phyloP scores from a whole-genome alignment of 805 yeast genomes.

The Ascoidea asiatica region DNA sequence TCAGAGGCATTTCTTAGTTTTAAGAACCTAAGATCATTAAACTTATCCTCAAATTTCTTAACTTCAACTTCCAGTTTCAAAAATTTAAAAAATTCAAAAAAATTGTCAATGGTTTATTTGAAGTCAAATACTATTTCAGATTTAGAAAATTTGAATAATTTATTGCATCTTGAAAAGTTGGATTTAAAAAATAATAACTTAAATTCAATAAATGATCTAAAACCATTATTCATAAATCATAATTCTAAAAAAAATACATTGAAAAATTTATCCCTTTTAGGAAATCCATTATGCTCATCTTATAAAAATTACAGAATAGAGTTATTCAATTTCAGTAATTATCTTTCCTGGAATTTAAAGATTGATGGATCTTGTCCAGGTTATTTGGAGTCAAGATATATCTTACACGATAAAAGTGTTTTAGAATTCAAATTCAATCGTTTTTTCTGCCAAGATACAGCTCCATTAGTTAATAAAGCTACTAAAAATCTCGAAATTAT shows the following conservation, averaged over 20 bases:
- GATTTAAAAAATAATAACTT: conserved; percentile 39
- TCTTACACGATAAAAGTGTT: conserved; percentile 31
- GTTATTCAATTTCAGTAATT: conserved; percentile 41
- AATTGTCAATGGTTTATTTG: conserved; percentile 33
- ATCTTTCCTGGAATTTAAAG: conserved; percentile 30
- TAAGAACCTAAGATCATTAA: conserved; percentile 33
- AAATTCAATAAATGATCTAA: conserved; percentile 22
- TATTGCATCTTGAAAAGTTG: conserved; percentile 30
- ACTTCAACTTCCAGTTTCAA: conserved; percentile 15
- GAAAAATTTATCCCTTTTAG: conserved; percentile 18
- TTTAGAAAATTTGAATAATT: conserved; percentile 31
- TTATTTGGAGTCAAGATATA: conserved; percentile 41
- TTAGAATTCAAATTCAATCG: conserved; percentile 30
- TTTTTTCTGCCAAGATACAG: conserved; percentile 18
- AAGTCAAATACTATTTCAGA: conserved; percentile 31
- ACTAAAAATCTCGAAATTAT: too few species aligned
- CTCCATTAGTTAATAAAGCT: background rate
- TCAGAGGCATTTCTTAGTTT: conserved; percentile 43
- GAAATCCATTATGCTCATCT: conserved; percentile 25
- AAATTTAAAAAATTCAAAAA: conserved; percentile 24
- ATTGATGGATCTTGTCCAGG: conserved; percentile 53
- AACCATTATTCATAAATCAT: conserved; percentile 23
- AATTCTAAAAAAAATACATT: conserved; percentile 14
- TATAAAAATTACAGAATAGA: conserved; percentile 38
- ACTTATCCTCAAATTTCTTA: conserved; percentile 36